These are phyloP conservation scores for Starmerella apicola DNA, from an alignment of 805 yeast species.

Conservation along the genomic window DNA sequence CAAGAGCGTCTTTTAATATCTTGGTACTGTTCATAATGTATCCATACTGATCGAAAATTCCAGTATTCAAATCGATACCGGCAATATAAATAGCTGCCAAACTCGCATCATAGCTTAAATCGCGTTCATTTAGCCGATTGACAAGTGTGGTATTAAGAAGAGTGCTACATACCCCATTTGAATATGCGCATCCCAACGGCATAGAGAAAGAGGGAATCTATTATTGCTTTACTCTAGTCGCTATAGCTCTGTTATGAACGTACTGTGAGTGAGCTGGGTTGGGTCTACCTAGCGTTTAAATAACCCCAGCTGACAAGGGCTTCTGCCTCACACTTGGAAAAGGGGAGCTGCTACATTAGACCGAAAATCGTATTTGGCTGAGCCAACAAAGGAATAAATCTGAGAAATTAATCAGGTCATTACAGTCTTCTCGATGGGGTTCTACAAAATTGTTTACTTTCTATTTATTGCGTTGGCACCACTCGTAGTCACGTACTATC, in stretches of 20 bases:
- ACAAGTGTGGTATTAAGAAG: conserved; percentile 15
- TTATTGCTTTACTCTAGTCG: too few species aligned
- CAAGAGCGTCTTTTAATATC: conserved; percentile 21
- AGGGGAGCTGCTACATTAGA: too few species aligned
- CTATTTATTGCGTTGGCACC: conserved; percentile 2
- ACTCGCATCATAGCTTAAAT: conserved; percentile 25
- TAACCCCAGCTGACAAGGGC: too few species aligned
- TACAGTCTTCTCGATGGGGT: too few species aligned
- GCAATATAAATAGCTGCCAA: conserved; percentile 26
- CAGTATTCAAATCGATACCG: conserved; percentile 27
- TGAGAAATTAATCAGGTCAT: too few species aligned
- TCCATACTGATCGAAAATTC: conserved; percentile 25
- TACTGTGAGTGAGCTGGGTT: too few species aligned
- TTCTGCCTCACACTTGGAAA: too few species aligned
- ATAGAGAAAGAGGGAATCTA: too few species aligned
- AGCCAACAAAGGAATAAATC: too few species aligned
- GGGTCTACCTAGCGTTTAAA: too few species aligned
- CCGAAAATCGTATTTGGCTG: too few species aligned
- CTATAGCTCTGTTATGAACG: too few species aligned
- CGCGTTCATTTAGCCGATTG: conserved; percentile 27
- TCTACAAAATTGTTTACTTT: background rate
- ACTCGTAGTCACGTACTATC: conserved; percentile 7
- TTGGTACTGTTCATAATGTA: conserved; percentile 24
- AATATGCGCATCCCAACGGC: conserved; percentile 18
- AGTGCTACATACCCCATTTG: conserved; percentile 17